Base-by-base conservation (phyloP, 2,329 filamentous ascomycete species). In the Colletotrichum lupini region DNA sequence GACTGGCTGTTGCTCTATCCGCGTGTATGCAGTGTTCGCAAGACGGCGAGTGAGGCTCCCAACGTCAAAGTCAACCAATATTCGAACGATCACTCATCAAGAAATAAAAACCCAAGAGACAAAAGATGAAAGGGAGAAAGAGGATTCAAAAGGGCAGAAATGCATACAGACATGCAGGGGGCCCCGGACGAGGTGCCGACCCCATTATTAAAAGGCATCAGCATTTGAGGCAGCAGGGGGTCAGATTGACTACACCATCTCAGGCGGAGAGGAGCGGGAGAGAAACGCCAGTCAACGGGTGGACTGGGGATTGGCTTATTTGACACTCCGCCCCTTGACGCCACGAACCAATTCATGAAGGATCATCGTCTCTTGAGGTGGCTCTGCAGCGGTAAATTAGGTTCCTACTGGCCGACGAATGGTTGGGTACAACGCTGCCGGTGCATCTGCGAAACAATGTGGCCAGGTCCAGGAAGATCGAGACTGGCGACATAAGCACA, bases 361-460 rank as follows among this genome's bases (percentile, higher is more conserved):
- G 67, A 73, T 73, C 67, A 57, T 65, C 60, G 32, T 35, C 46
- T 52, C 26, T 30, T 61, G 60, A 64, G 46, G 60, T 70, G 46
- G 70, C 60, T 61, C 56, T 22, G 35, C 59, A 35, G 46, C 52
- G 26, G 42, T 55, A 8, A 5, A 58, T 58, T 12, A 19, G 14
- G 3, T n/a, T 16, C 11, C 59, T n/a, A 73, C 55, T 73, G 70
- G 70, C 19, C 49, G 26, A 56, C 28, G 9, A 12, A 9, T 35
- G 22, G 11, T n/a, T 59, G 24, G 28, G 22, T 60, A 56, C 60
- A n/a, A 65, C 66, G 60, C 32, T 70, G 66, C 53, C 24, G 32
- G 14, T 28, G 37, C 46, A 37, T 52, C 30, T 16, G 30, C 53
- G 59, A 53, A 62, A 37, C 49, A 19, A 22, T 49, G 19, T 49